These are phyloP conservation scores for Entrophospora sp. DNA, from an alignment of 192 early-diverging fungal genomes.

Conservation along the genomic window DNA sequence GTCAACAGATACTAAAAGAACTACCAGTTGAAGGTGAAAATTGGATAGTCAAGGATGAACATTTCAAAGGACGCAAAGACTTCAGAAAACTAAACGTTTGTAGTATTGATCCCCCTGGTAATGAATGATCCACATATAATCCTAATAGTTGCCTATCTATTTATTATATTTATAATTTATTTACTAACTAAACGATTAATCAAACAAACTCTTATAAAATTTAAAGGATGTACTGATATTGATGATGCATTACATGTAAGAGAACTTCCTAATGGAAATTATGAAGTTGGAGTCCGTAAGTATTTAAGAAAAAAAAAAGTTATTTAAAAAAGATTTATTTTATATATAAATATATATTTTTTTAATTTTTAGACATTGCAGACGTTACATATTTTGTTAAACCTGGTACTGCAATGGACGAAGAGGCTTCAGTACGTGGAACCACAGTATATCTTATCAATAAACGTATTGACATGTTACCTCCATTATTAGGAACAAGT, in stretches of 20 bases:
- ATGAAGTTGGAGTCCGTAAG: slow-evolving; percentile 68
- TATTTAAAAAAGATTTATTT: background rate
- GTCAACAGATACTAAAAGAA: slow-evolving; percentile 70
- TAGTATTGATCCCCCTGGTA: slow-evolving; percentile 94
- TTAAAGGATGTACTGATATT: slow-evolving; percentile 88
- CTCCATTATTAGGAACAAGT: slow-evolving; percentile 64
- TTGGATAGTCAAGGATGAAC: slow-evolving; percentile 70
- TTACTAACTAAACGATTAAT: background rate
- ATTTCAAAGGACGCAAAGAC: slow-evolving; percentile 67
- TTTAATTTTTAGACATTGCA: slow-evolving; percentile 71
- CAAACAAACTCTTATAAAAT: background rate
- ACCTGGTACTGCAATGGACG: slow-evolving; percentile 69
- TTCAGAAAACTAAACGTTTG: slow-evolving; percentile 80
- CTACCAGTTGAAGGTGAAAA: slow-evolving; percentile 81
- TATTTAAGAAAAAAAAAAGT: background rate
- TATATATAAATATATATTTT: background rate
- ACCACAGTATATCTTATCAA: slow-evolving; percentile 95
- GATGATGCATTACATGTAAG: slow-evolving; percentile 94
- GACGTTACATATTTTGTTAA: slow-evolving; percentile 94
- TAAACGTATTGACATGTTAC: slow-evolving; percentile 91
- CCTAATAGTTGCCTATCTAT: background rate
- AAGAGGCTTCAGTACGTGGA: slow-evolving; percentile 72
- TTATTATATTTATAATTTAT: background rate
- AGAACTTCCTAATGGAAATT: slow-evolving; percentile 76
- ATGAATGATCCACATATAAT: background rate